These are phyloP conservation scores for Aquanectria penicillioides DNA, from an alignment of 2,329 filamentous ascomycete species.

Conservation along the genomic window DNA sequence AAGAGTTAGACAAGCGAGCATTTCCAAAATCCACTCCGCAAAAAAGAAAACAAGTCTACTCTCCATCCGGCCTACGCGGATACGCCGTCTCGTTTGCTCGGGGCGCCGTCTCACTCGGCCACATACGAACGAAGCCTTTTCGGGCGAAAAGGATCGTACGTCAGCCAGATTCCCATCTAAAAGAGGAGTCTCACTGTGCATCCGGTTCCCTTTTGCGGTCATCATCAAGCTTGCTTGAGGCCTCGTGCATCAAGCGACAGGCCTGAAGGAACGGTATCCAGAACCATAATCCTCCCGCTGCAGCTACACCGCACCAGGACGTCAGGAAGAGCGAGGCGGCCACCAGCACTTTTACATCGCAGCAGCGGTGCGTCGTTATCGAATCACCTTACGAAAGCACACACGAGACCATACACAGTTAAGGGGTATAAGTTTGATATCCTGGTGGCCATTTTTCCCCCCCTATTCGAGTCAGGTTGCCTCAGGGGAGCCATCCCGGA, in stretches of 20 bases:
- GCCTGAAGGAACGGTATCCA: not conserved
- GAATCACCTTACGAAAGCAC: constrained; percentile 1
- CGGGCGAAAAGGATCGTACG: constrained; percentile 10
- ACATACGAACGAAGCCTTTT: constrained; percentile 11
- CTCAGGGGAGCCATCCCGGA: constrained; percentile 33
- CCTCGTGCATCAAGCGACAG: too few species aligned
- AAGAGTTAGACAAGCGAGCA: not conserved
- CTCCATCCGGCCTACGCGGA: constrained; percentile 15
- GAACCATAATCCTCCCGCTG: not conserved
- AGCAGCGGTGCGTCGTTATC: too few species aligned
- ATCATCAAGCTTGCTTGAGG: too few species aligned
- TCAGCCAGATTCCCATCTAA: too few species aligned
- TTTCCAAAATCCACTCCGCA: constrained; percentile 13
- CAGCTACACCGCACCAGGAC: too few species aligned
- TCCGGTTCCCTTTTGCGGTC: too few species aligned
- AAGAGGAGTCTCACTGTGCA: too few species aligned
- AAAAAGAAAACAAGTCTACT: constrained; percentile 15
- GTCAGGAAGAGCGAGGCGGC: too few species aligned
- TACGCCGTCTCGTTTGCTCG: constrained; percentile 18
- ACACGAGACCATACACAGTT: constrained; percentile 9
- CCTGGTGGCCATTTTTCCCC: constrained; percentile 19
- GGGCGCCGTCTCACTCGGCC: constrained; percentile 17
- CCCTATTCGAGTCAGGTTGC: constrained; percentile 23
- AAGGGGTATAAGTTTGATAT: constrained; percentile 18
- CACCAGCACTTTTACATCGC: too few species aligned